Base-by-base conservation (phyloP, 116 monocot genomes). In the Thalassia testudinum region DNA sequence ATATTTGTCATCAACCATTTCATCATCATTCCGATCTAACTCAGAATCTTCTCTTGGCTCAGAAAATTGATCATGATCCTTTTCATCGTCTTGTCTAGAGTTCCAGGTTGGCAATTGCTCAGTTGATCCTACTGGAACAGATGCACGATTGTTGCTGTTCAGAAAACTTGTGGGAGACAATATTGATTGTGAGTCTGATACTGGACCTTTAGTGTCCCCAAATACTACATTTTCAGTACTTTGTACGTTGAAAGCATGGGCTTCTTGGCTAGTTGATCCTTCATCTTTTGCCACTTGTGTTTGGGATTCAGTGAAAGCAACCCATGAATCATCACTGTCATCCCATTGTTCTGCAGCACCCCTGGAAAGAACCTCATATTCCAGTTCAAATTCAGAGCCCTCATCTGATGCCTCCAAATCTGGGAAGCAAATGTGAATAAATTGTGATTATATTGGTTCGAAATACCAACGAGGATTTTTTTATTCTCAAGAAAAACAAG, bases 291-390 rank as follows among this genome's bases (percentile, higher is more conserved):
- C 30, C 10, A 34, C 30, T 34, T 5, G 10, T 1, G 45, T 13
- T 40, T 43, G 24, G 14, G 42, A 21, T 22, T 65, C 62, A 10
- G 10, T 62, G 21, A 66, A 62, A 37, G 52, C 37, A 37, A 26
- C n/a, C 52, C 60, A 60, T 42, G 74, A 40, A 24, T 66, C 68
- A 43, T 52, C 37, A 13, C 18, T 42, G 17, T 48, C 61, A 43
- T 76, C 70, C 76, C 79, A 75, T 21, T 52, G 65, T 24, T 82
- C 81, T 54, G 76, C 81, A 42, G 72, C 72, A 30, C 81, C 88
- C 13, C 76, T 63, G 5, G 89, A 89, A 56, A 97, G 66, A 47
- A 72, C 66, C 57, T 97, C 89, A 47, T 97, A 97, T 48, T 85
- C 82, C 30, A 89, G 20, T 44, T 89, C 97, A 53, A 65, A 76